These are phyloP conservation scores for Geotrichum macrosporum DNA, from an alignment of 1,139 yeast species.

Conservation along the genomic window DNA sequence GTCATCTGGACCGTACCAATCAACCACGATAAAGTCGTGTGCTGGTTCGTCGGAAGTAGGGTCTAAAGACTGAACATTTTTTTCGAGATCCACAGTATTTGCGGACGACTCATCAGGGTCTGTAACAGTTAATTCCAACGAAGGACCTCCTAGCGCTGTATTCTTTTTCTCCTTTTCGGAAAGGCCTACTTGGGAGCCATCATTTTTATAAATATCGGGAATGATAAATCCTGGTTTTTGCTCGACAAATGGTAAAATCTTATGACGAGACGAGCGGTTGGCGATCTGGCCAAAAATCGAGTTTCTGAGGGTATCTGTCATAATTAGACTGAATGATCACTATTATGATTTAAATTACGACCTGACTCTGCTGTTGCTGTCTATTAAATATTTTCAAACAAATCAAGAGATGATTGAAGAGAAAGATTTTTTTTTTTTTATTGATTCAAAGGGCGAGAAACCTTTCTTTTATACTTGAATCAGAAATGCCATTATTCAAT, in stretches of 20 bases:
- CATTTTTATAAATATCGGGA: conserved; percentile 23
- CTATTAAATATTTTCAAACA: too few relatives aligned
- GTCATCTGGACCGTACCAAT: conserved; percentile 51
- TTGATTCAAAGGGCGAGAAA: too few relatives aligned
- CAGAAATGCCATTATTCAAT: too few relatives aligned
- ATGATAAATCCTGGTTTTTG: conserved; percentile 24
- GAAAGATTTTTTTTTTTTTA: too few relatives aligned
- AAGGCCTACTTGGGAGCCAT: conserved; percentile 4
- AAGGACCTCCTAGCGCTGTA: conserved; percentile 10
- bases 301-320: conserved; percentile 15
- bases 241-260: conserved; percentile 21
- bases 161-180: too few relatives aligned
- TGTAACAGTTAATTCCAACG: background rate
- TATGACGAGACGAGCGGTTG: conserved; percentile 23
- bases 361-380: too few relatives aligned
- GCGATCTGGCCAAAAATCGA: conserved; percentile 22
- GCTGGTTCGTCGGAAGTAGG: conserved; percentile 5
- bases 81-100: background rate
- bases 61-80: background rate
- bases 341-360: too few relatives aligned
- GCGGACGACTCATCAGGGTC: background rate
- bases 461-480: too few relatives aligned
- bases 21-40: conserved; percentile 25
- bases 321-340: too few relatives aligned
- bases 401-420: too few relatives aligned